Evolutionary conservation across 2,329 filamentous ascomycete genomes (phyloP), one percentile per base, ranked within the genome.

Genomic region (Botrytis fabae): DNA sequence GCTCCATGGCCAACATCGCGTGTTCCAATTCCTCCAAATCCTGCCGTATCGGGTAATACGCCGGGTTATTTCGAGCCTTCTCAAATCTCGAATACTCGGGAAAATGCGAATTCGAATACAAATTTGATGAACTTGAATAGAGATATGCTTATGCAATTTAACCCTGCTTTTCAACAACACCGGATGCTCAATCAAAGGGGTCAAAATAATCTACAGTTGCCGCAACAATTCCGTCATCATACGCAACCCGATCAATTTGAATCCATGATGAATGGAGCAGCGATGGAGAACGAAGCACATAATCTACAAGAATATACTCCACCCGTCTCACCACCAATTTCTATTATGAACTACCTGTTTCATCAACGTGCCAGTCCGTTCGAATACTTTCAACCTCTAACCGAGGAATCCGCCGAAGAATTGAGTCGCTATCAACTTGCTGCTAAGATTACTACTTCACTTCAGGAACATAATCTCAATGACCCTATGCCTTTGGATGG

Each of bases 51-150:
- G 0, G 65, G 65, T 3, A 68, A 28, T 42, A 42, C 38, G 1
- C 65, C 38, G 22, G 65, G 65, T 9, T 68, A 57, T n/a, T 68
- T 57, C 28, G 48, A 68, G 14, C 65, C 65, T 7, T 38, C 35
- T 57, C 65, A 14, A 40, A 32, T 5, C 2, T 40, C 20, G 9
- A 66, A 7, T 14, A 20, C 32, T n/a, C 48, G 32, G 6, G n/a
- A n/a, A 42, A 57, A 68, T n/a, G 8, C 54, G 18, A 40, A 54
- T 22, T 4, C 22, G 35, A 54, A 68, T 9, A 54, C 12, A 18
- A 40, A 57, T 18, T 38, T 66, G 32, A 40, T 40, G 32, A 40
- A 42, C 2, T 12, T 66, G 22, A 28, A 28, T 22, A 54, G 25
- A n/a, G 42, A 63, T 28, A 63, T 63, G 42, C 35, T 40, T 5